Conservation (phyloP, 805 yeast genomes). For the Ogataea corticis region DNA sequence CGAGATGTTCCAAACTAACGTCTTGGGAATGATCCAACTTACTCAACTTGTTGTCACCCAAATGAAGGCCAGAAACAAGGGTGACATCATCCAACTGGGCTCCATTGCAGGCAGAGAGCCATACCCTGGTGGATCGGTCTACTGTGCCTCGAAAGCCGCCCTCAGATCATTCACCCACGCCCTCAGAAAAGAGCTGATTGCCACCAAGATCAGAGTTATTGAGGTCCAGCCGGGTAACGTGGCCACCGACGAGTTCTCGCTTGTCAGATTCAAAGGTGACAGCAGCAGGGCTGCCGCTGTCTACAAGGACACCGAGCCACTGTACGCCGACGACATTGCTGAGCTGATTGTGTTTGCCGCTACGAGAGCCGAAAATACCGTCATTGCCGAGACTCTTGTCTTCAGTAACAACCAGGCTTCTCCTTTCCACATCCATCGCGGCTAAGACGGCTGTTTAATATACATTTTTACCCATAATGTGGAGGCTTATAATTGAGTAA, state of each 20-base stretch:
- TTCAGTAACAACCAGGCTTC: slow-evolving; percentile 87
- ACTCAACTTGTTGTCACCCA: slow-evolving; percentile 78
- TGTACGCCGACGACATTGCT: slow-evolving; percentile 72
- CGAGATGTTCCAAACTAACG: slow-evolving; percentile 84
- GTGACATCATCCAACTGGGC: slow-evolving; percentile 74
- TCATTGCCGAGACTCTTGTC: slow-evolving; percentile 76
- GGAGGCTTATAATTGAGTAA: slow-evolving; percentile 1
- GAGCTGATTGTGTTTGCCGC: slow-evolving; percentile 68
- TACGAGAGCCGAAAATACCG: slow-evolving; percentile 69
- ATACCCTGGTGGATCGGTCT: slow-evolving; percentile 76
- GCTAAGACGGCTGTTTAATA: slow-evolving; percentile 9
- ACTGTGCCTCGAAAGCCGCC: slow-evolving; percentile 75
- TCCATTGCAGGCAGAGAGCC: slow-evolving; percentile 81
- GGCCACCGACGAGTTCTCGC: slow-evolving; percentile 69
- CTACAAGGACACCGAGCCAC: slow-evolving; percentile 67
- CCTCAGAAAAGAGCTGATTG: slow-evolving; percentile 55
- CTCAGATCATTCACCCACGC: slow-evolving; percentile 70
- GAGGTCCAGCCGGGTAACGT: slow-evolving; percentile 81
- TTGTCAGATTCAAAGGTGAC: slow-evolving; percentile 66
- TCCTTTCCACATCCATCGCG: slow-evolving; percentile 58
- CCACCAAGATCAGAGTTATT: slow-evolving; percentile 60
- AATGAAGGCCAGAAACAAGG: slow-evolving; percentile 67
- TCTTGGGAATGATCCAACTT: slow-evolving; percentile 77
- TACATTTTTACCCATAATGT: neutral
- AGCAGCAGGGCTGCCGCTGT: slow-evolving; percentile 59